Conservation (phyloP, 2,329 filamentous ascomycete species). For the Fusarium buharicum region DNA sequence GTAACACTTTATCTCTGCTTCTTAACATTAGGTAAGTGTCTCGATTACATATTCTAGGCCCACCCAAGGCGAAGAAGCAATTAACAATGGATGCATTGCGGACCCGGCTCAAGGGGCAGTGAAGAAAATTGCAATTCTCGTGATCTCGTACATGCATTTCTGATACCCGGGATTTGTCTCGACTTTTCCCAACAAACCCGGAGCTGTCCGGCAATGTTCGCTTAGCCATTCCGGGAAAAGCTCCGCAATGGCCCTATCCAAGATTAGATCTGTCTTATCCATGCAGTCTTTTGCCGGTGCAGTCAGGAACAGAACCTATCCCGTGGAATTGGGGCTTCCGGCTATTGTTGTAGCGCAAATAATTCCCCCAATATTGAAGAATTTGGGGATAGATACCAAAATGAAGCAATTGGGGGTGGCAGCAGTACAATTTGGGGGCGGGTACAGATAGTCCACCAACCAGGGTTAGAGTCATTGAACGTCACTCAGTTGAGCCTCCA, state of each 20-base stretch:
- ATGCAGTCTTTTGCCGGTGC: constrained; percentile 18
- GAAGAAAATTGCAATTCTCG: constrained; percentile 8
- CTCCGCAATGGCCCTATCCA: constrained; percentile 9
- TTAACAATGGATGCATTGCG: constrained; percentile 2
- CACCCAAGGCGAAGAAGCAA: not conserved
- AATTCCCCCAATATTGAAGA: constrained; percentile 39
- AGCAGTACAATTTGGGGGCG: constrained; percentile 36
- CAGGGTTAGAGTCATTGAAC: constrained; percentile 20
- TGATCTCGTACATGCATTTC: constrained; percentile 12
- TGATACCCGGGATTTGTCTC: constrained; percentile 16
- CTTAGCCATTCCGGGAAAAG: constrained; percentile 21
- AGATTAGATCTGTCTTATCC: constrained; percentile 29
- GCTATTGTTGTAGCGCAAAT: not conserved
- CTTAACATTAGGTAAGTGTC: too few relatives aligned
- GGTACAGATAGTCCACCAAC: constrained; percentile 43
- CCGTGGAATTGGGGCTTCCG: constrained; percentile 18
- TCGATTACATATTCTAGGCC: too few relatives aligned
- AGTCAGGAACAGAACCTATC: constrained; percentile 28
- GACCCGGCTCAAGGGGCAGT: not conserved
- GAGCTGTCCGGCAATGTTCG: constrained; percentile 11
- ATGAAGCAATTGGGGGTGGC: constrained; percentile 36
- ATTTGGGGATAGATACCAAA: constrained; percentile 14
- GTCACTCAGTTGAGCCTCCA: constrained; percentile 28
- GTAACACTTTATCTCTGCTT: too few relatives aligned
- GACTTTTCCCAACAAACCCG: constrained; percentile 9